Conservation (phyloP, 2,329 filamentous ascomycete species). For the Aspergillus puulaauensis region DNA sequence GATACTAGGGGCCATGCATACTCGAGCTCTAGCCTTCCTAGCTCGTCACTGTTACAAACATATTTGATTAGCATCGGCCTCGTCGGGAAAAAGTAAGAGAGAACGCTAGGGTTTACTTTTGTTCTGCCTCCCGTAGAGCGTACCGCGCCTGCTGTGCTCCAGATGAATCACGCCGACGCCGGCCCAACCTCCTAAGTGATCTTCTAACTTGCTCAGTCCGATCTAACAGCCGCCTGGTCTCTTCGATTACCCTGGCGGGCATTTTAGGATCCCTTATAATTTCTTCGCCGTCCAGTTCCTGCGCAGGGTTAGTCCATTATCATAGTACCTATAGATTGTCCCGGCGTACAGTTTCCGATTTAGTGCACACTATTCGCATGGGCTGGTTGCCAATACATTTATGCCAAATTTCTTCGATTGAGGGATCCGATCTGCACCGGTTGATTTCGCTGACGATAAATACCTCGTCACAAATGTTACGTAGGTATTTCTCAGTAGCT, state of each 20-base stretch:
- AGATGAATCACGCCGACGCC: neutral
- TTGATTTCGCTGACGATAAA: slow-evolving; percentile 20
- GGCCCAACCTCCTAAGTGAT: neutral
- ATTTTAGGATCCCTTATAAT: neutral
- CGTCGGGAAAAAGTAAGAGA: neutral
- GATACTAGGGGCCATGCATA: neutral
- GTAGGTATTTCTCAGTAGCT: slow-evolving; percentile 23
- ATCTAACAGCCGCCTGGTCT: neutral
- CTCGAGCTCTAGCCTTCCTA: neutral
- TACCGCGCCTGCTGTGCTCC: neutral
- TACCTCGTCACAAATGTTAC: slow-evolving; percentile 21
- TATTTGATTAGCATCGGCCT: neutral
- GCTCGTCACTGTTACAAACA: neutral
- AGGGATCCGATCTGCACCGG: slow-evolving; percentile 18
- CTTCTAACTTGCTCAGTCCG: neutral
- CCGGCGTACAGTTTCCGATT: slow-evolving; percentile 14
- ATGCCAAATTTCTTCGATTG: slow-evolving; percentile 15
- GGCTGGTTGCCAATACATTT: slow-evolving; percentile 8
- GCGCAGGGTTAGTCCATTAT: neutral
- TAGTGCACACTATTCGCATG: slow-evolving; percentile 20
- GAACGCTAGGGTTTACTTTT: neutral
- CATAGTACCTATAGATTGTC: neutral
- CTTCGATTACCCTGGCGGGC: neutral
- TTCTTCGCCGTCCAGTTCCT: slow-evolving; percentile 16
- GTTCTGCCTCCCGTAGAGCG: neutral